phyloP scores from a whole-genome alignment of 768 basidiomycete species.

The Rhizopogon vulgaris region DNA sequence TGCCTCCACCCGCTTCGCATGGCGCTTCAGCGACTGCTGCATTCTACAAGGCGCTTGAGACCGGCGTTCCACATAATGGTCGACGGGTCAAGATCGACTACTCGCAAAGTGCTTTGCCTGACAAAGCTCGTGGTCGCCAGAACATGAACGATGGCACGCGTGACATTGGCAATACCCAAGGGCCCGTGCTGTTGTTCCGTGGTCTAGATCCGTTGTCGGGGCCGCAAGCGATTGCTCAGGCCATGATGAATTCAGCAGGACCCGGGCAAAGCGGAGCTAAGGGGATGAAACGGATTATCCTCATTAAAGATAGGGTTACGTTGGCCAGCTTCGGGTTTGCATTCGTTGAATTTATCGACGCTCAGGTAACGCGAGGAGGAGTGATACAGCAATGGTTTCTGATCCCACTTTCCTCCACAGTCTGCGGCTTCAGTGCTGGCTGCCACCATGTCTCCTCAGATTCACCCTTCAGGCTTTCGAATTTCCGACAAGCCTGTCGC shows the following conservation, averaged over 20 bases:
- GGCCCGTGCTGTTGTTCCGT: constrained; percentile 81
- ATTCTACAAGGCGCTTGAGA: constrained; percentile 72
- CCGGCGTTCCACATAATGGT: constrained; percentile 66
- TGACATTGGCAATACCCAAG: constrained; percentile 86
- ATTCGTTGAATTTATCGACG: constrained; percentile 87
- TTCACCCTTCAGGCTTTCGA: constrained; percentile 90
- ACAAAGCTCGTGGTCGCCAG: constrained; percentile 53
- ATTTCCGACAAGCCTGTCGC: constrained; percentile 88
- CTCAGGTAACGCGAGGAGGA: constrained; percentile 46
- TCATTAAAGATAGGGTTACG: constrained; percentile 85
- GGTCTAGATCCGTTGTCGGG: constrained; percentile 85
- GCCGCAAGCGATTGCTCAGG: constrained; percentile 80
- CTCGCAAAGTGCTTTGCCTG: constrained; percentile 77
- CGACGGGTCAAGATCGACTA: constrained; percentile 94
- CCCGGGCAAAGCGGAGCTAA: constrained; percentile 69
- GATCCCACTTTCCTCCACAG: constrained; percentile 33
- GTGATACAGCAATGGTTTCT: not conserved
- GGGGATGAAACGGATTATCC: constrained; percentile 81
- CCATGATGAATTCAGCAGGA: constrained; percentile 81
- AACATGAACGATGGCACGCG: constrained; percentile 89
- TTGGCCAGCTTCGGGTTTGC: constrained; percentile 90
- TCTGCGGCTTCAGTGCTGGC: constrained; percentile 78
- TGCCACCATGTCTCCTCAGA: constrained; percentile 78
- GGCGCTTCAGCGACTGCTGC: constrained; percentile 69
- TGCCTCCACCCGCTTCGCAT: constrained; percentile 88